Percentiles rank a stretch among this genome's conserved stretches.
phyloP scores from a whole-genome alignment of 73 alveolate species.

The Urostyla sp. region DNA sequence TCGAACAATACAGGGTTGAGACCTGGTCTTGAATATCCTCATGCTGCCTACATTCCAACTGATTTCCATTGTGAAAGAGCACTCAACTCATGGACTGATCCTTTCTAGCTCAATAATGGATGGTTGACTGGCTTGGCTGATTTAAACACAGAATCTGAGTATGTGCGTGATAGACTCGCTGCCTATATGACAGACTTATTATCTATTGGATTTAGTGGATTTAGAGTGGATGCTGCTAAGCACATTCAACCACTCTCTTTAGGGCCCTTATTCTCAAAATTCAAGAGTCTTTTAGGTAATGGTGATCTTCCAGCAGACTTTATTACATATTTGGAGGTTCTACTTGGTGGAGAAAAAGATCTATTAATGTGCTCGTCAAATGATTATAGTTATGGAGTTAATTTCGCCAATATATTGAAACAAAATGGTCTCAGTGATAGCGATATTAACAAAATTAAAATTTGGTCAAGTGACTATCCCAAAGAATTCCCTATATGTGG shows the following conservation, averaged over 20 bases:
- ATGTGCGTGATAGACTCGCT: constrained; percentile 91
- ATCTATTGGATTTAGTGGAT: constrained; percentile 86
- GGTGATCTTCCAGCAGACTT: constrained; percentile 89
- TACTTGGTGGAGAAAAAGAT: constrained; percentile 92
- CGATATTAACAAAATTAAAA: constrained; percentile 88
- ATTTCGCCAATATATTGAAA: constrained; percentile 77
- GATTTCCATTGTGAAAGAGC: constrained; percentile 96
- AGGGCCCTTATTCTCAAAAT: constrained; percentile 72
- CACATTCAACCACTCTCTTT: constrained; percentile 82
- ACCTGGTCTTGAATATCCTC: constrained; percentile 92
- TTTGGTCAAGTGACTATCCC: constrained; percentile 95
- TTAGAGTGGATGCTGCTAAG: constrained; percentile 90
- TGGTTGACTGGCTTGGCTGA: constrained; percentile 86
- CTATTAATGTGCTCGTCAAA: constrained; percentile 80
- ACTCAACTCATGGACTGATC: constrained; percentile 85
- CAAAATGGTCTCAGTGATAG: constrained; percentile 82
- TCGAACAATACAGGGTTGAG: constrained; percentile 76
- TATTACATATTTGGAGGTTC: constrained; percentile 88
- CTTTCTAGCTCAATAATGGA: constrained; percentile 82
- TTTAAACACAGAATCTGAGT: constrained; percentile 86
- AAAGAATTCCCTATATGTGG: constrained; percentile 95
- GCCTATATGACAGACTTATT: constrained; percentile 84
- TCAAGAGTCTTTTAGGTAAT: constrained; percentile 90
- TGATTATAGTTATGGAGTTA: constrained; percentile 83
- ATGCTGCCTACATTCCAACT: constrained; percentile 89